Evolutionary conservation across 164 flowering plant species (phyloP).

Genomic region (Taxillus chinensis): DNA sequence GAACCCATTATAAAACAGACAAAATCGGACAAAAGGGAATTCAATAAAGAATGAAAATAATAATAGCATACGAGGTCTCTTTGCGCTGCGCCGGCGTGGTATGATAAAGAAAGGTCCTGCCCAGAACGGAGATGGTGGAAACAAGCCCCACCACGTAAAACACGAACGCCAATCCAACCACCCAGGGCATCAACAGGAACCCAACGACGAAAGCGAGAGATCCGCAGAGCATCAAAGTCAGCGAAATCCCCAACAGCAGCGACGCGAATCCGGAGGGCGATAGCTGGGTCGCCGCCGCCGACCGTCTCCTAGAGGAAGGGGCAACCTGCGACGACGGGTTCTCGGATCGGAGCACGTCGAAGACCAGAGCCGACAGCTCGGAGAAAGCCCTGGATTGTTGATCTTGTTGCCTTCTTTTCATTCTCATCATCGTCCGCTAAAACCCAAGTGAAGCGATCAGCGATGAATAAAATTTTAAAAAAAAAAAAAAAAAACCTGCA

Average conservation of each 20-base stretch:
- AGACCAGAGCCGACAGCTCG: not conserved
- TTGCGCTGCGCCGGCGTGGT: not conserved
- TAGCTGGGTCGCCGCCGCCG: not conserved
- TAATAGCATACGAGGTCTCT: not conserved
- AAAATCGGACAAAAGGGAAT: not conserved
- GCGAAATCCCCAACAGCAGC: not conserved
- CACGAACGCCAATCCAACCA: not conserved
- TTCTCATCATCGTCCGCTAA: no score
- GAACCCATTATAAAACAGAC: no score
- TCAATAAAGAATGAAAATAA: not conserved
- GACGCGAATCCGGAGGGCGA: not conserved
- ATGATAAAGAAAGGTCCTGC: not conserved
- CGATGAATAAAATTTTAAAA: no score
- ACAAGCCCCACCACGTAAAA: not conserved
- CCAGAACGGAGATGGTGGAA: not conserved
- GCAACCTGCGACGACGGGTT: not conserved
- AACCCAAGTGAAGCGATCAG: no score
- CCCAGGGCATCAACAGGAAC: conserved; percentile 2
- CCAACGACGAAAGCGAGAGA: not conserved
- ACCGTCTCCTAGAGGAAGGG: not conserved
- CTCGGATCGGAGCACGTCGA: not conserved
- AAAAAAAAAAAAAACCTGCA: no score
- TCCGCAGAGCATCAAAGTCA: not conserved
- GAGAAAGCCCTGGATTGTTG: conserved; percentile 1
- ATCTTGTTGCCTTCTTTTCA: not conserved